Percentiles rank a stretch among this genome's conserved stretches.
phyloP scores from a whole-genome alignment of 768 basidiomycete species.

The Naganishia vishniacii region DNA sequence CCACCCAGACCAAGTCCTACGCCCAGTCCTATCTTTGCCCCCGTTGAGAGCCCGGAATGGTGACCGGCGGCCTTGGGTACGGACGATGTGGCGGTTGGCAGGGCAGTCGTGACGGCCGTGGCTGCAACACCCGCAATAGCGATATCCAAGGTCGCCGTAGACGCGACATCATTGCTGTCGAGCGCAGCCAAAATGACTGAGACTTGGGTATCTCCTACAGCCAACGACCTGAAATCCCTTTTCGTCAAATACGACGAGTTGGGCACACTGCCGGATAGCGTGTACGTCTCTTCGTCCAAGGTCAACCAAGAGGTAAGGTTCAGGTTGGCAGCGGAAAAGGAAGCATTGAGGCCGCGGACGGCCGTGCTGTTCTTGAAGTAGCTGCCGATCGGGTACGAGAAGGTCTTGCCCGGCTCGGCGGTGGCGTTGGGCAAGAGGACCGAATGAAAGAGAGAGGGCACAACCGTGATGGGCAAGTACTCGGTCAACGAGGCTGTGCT shows the following conservation, averaged over 20 bases:
- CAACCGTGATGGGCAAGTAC: conserved; percentile 58
- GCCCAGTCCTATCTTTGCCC: conserved; percentile 45
- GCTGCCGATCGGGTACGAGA: conserved; percentile 57
- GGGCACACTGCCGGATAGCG: conserved; percentile 38
- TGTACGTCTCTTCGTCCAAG: conserved; percentile 34
- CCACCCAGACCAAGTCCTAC: conserved; percentile 42
- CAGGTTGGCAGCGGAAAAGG: conserved; percentile 36
- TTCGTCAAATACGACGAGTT: conserved; percentile 7
- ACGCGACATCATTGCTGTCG: conserved; percentile 19
- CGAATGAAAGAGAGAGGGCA: conserved; percentile 66
- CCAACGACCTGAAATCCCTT: conserved; percentile 6
- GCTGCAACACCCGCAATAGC: conserved; percentile 32
- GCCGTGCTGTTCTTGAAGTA: conserved; percentile 56
- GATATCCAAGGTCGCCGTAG: conserved; percentile 32
- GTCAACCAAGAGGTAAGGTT: conserved; percentile 37
- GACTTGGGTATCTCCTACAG: conserved; percentile 5
- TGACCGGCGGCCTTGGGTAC: conserved; percentile 18
- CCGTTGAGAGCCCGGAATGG: conserved; percentile 38
- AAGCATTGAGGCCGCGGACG: conserved; percentile 31
- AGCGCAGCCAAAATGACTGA: conserved; percentile 34
- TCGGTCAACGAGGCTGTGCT: conserved; percentile 48
- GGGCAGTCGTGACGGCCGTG: conserved; percentile 26
- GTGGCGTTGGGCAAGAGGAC: conserved; percentile 59
- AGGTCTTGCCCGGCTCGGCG: conserved; percentile 54
- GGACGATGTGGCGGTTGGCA: conserved; percentile 31